Base-by-base conservation (phyloP, 768 basidiomycete genomes). In the Hygrocybe punicea region DNA sequence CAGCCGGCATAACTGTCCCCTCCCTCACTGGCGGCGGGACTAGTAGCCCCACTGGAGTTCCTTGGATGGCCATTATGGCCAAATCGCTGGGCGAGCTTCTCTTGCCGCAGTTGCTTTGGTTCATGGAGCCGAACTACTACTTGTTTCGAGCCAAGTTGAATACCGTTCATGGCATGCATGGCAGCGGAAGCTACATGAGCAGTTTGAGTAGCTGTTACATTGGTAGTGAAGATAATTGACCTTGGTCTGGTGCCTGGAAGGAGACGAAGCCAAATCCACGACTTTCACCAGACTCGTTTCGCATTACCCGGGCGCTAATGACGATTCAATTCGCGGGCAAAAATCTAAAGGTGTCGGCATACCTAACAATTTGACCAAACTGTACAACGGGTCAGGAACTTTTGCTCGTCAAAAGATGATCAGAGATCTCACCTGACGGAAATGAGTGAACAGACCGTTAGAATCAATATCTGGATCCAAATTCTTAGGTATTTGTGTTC, bases 221-320 rank as follows among this genome's bases (percentile, higher is more conserved):
- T 25, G 23, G 45, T 21, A 24, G 8, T 48, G 19, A 53, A 39
- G 24, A 49, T 40, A 9, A 52, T 58, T 51, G 59, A 88, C 91
- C 91, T 81, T 93, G 87, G 60, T 88, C 85, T 19, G 92, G 89
- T 8, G 83, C 81, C 67, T 92, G 89, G 72, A 76, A 95, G 2
- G 89, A 91, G 42, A 95, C 93, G 65, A 95, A 96, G 25, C 93
- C 93, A 67, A 95, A 96, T 9, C 93, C 88, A 62, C 90, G 85
- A 71, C 88, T 87, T 51, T 87, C 85, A 34, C 89, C 88, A 57
- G 60, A 72, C 65, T 94, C 92, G 63, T 90, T 91, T 21, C 89
- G 84, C 93, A 95, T 94, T 40, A 95, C 92, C 57, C 93, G 86
- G 45, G 93, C 93, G 73, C 91, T 92, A 53, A n/a, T 19, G 35